These are phyloP conservation scores for Xenosphaeropsis pyriputrescens DNA, from an alignment of 2,329 filamentous ascomycete species.

Conservation along the genomic window DNA sequence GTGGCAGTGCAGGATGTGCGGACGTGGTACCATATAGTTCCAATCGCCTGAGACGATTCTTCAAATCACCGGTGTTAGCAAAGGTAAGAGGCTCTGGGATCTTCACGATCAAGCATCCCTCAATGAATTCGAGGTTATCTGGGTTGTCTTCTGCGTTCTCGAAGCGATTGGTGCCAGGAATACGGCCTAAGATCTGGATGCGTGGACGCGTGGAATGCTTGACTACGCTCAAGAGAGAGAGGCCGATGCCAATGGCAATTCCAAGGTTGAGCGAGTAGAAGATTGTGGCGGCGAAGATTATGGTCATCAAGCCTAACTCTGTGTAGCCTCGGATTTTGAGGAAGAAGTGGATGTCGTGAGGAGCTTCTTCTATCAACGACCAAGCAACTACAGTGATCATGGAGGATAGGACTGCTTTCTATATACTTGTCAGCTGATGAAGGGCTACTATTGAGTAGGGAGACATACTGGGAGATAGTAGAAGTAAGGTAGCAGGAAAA, in stretches of 20 bases:
- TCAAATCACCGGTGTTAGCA: slow-evolving; percentile 88
- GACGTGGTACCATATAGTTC: slow-evolving; percentile 80
- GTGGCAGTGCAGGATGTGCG: slow-evolving; percentile 77
- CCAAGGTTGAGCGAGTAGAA: slow-evolving; percentile 91
- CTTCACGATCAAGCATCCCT: slow-evolving; percentile 89
- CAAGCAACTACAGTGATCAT: slow-evolving; percentile 95
- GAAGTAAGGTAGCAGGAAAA: slow-evolving; percentile 79
- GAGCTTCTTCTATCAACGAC: slow-evolving; percentile 88
- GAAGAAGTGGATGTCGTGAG: slow-evolving; percentile 87
- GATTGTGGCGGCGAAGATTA: slow-evolving; percentile 84
- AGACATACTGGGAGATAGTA: slow-evolving; percentile 81
- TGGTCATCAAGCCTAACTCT: slow-evolving; percentile 72
- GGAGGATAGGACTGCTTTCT: slow-evolving; percentile 86
- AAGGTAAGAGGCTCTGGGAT: slow-evolving; percentile 95
- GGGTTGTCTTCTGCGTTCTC: slow-evolving; percentile 70
- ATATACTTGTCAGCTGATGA: slow-evolving; percentile 7
- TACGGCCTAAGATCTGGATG: slow-evolving; percentile 88
- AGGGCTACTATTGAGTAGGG: slow-evolving; percentile 3
- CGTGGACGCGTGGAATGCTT: slow-evolving; percentile 81
- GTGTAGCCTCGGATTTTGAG: slow-evolving; percentile 70
- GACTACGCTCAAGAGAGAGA: slow-evolving; percentile 82
- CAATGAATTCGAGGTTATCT: slow-evolving; percentile 70
- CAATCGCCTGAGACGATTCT: slow-evolving; percentile 65
- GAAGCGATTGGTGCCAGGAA: slow-evolving; percentile 70
- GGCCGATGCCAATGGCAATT: slow-evolving; percentile 83